Conservation (phyloP, 139 green algal genomes). For the Edaphochlamys debaryana region DNA sequence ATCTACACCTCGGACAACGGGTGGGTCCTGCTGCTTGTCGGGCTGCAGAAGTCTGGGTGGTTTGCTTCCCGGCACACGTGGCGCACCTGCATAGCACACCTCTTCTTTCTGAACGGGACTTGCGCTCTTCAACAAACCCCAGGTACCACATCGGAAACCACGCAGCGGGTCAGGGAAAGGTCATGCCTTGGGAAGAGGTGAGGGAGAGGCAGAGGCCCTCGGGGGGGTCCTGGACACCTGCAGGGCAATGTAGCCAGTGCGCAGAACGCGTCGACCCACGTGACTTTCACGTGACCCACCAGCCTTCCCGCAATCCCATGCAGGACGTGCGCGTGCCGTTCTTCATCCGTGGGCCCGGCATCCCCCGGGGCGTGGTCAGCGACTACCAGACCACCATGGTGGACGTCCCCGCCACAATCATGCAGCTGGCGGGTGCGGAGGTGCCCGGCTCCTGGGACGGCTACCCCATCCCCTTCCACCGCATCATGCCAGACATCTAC, state of each 20-base stretch:
- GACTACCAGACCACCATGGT: background rate
- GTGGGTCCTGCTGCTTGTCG: no score
- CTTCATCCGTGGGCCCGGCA: background rate
- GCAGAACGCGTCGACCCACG: no score
- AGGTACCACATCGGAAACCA: background rate
- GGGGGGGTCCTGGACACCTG: no score
- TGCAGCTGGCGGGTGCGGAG: background rate
- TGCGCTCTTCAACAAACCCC: no score
- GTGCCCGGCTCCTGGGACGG: background rate
- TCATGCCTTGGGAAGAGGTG: constrained; percentile 8
- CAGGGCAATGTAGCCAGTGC: no score
- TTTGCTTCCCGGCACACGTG: no score
- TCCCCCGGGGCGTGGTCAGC: background rate
- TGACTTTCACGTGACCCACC: no score
- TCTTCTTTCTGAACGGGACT: no score
- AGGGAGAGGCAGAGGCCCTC: no score
- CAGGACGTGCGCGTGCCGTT: background rate
- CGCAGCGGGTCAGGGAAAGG: background rate
- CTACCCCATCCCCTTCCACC: constrained; percentile 12
- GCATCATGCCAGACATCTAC: background rate
- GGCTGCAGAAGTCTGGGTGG: no score
- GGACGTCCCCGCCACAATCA: background rate
- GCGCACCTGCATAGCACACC: no score
- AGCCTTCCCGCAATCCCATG: background rate
- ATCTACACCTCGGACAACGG: constrained; percentile 22